A percentile compares a stretch with the other conserved stretches of the same genome.
Evolutionary conservation across 805 yeast species (phyloP).

Genomic region (Wickerhamiella nectarea): DNA sequence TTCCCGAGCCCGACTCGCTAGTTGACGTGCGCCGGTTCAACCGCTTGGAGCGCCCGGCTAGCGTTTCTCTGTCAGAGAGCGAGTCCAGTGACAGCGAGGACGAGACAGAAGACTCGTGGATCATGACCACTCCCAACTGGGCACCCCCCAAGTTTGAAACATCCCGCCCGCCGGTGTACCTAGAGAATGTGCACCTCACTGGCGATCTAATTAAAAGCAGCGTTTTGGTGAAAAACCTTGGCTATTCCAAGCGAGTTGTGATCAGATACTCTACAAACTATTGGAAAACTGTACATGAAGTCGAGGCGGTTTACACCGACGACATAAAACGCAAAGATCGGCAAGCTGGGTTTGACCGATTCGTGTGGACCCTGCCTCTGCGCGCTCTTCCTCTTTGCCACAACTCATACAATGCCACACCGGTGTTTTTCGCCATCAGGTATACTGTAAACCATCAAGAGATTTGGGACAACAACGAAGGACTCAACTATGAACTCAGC

Average conservation of each 20-base stretch:
- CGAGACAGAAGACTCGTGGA: slow-evolving; percentile 25
- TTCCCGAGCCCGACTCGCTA: slow-evolving; percentile 38
- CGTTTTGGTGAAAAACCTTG: slow-evolving; percentile 62
- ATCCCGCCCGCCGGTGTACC: slow-evolving; percentile 34
- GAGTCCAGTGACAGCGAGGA: slow-evolving; percentile 38
- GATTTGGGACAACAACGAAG: slow-evolving; percentile 66
- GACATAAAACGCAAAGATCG: slow-evolving; percentile 30
- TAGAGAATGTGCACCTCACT: slow-evolving; percentile 51
- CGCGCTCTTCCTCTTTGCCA: slow-evolving; percentile 22
- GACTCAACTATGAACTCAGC: slow-evolving; percentile 42
- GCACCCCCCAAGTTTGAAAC: slow-evolving; percentile 13
- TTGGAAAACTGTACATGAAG: slow-evolving; percentile 66
- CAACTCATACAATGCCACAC: slow-evolving; percentile 20
- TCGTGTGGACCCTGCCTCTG: slow-evolving; percentile 44
- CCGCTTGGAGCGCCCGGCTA: slow-evolving; percentile 59
- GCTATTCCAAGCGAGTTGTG: slow-evolving; percentile 53
- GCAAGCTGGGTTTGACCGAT: slow-evolving; percentile 40
- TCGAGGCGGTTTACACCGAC: slow-evolving; percentile 45
- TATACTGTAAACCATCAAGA: slow-evolving; percentile 38
- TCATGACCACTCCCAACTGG: slow-evolving; percentile 25
- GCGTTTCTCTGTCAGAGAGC: slow-evolving; percentile 41
- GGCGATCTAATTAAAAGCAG: slow-evolving; percentile 55
- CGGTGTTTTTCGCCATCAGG: slow-evolving; percentile 42
- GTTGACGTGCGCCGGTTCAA: slow-evolving; percentile 56
- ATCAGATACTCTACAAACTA: slow-evolving; percentile 62